phyloP scores from a whole-genome alignment of 768 basidiomycete species.

The Boletus barrowsii region DNA sequence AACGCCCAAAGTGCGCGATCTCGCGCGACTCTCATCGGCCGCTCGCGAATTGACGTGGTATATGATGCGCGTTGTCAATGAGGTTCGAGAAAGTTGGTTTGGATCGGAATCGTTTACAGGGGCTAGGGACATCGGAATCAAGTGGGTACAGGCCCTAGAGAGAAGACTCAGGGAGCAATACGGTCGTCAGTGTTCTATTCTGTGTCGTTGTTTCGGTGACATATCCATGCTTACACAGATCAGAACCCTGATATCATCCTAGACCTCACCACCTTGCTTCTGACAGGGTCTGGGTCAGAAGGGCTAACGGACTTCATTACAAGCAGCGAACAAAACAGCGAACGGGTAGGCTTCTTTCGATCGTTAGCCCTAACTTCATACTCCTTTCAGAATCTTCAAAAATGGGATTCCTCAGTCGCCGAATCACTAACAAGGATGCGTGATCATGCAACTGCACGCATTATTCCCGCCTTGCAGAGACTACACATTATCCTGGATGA shows the following conservation, averaged over 20 bases:
- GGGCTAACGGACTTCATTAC: slow-evolving; percentile 71
- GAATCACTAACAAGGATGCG: slow-evolving; percentile 72
- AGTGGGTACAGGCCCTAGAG: slow-evolving; percentile 68
- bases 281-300: slow-evolving; percentile 70
- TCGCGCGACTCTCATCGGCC: slow-evolving; percentile 67
- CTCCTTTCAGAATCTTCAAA: slow-evolving; percentile 61
- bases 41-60: slow-evolving; percentile 74
- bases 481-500: slow-evolving; percentile 75
- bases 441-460: slow-evolving; percentile 66
- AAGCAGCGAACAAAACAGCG: slow-evolving; percentile 77
- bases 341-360: slow-evolving; percentile 52
- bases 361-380: slow-evolving; percentile 19
- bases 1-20: slow-evolving; percentile 55
- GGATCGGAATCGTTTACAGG: slow-evolving; percentile 65
- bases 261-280: slow-evolving; percentile 68
- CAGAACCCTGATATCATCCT: slow-evolving; percentile 60
- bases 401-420: slow-evolving; percentile 75
- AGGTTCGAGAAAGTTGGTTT: slow-evolving; percentile 72
- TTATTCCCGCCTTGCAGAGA: slow-evolving; percentile 74
- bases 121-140: slow-evolving; percentile 68
- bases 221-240: slow-evolving; percentile 39
- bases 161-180: slow-evolving; percentile 62
- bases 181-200: slow-evolving; percentile 47
- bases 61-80: slow-evolving; percentile 62
- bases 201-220: slow-evolving; percentile 10